These are phyloP conservation scores for Hypoxylon lenormandii DNA, from an alignment of 495 filamentous ascomycete species.

Conservation along the genomic window DNA sequence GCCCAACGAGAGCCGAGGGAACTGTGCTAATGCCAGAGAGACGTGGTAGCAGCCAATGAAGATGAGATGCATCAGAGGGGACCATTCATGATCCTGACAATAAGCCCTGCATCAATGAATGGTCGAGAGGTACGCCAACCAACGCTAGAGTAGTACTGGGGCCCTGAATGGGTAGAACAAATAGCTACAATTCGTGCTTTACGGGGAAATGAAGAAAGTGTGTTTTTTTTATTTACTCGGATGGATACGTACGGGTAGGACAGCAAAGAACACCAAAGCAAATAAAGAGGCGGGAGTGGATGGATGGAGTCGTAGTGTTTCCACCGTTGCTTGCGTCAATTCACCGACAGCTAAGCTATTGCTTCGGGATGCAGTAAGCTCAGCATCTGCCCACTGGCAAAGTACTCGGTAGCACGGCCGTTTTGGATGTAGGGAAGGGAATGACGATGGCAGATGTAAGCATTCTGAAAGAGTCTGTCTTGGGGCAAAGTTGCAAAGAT, in stretches of 20 bases:
- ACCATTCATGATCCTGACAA: constrained; percentile 57
- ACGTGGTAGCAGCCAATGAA: constrained; percentile 53
- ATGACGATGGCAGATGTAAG: constrained; percentile 40
- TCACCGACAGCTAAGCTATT: constrained; percentile 45
- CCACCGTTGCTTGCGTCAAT: constrained; percentile 44
- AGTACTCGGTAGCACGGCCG: constrained; percentile 33
- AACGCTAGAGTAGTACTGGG: constrained; percentile 45
- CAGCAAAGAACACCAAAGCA: constrained; percentile 27
- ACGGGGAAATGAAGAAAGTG: constrained; percentile 28
- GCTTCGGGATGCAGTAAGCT: constrained; percentile 46
- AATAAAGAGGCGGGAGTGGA: constrained; percentile 45
- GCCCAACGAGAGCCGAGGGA: constrained; percentile 50
- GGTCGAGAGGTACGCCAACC: constrained; percentile 49
- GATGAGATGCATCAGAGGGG: constrained; percentile 53
- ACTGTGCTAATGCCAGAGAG: constrained; percentile 51
- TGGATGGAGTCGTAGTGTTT: constrained; percentile 46
- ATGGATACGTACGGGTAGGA: constrained; percentile 43
- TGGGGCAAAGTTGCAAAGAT: constrained; percentile 12
- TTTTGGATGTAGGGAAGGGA: constrained; percentile 28
- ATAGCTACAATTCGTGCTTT: constrained; percentile 37
- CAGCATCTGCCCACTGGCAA: constrained; percentile 40
- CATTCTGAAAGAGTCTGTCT: constrained; percentile 30
- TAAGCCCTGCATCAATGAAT: constrained; percentile 56
- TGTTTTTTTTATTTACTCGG: constrained; percentile 37
- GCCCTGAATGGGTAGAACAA: constrained; percentile 46